phyloP scores from a whole-genome alignment of 805 yeast species.

The Wickerhamiella sorbophila region DNA sequence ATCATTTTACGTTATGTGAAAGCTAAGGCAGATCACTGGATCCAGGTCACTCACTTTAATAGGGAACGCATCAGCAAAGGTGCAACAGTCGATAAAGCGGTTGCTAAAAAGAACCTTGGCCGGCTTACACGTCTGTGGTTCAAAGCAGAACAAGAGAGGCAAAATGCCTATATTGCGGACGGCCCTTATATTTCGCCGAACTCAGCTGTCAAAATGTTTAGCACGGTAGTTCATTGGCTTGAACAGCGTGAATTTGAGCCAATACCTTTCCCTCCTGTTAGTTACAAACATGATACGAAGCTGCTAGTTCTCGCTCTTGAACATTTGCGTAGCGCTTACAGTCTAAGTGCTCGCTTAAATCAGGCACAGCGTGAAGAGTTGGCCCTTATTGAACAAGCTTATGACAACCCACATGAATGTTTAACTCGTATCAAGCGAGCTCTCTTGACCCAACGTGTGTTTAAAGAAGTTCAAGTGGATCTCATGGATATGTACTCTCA shows the following conservation, averaged over 20 bases:
- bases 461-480: slow-evolving; percentile 74
- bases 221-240: slow-evolving; percentile 83
- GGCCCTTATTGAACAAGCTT: slow-evolving; percentile 88
- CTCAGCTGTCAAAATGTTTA: slow-evolving; percentile 77
- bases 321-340: slow-evolving; percentile 65
- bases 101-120: slow-evolving; percentile 85
- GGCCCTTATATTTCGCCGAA: slow-evolving; percentile 81
- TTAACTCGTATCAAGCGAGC: slow-evolving; percentile 70
- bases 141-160: slow-evolving; percentile 82
- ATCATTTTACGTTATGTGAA: slow-evolving; percentile 81
- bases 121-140: slow-evolving; percentile 85
- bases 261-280: slow-evolving; percentile 84
- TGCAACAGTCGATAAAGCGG: slow-evolving; percentile 87
- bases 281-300: slow-evolving; percentile 88
- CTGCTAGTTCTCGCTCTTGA: slow-evolving; percentile 80
- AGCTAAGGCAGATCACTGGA: slow-evolving; percentile 96
- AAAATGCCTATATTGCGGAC: slow-evolving; percentile 57
- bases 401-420: slow-evolving; percentile 92
- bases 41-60: slow-evolving; percentile 81
- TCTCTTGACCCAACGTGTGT: slow-evolving; percentile 74
- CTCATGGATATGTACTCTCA: slow-evolving; percentile 86
- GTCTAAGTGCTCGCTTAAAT: slow-evolving; percentile 61
- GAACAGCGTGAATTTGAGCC: slow-evolving; percentile 67
- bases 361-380: slow-evolving; percentile 84
- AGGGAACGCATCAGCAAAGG: slow-evolving; percentile 80